Base-by-base conservation (phyloP, 2,329 filamentous ascomycete species). In the Claviceps pazoutovae region DNA sequence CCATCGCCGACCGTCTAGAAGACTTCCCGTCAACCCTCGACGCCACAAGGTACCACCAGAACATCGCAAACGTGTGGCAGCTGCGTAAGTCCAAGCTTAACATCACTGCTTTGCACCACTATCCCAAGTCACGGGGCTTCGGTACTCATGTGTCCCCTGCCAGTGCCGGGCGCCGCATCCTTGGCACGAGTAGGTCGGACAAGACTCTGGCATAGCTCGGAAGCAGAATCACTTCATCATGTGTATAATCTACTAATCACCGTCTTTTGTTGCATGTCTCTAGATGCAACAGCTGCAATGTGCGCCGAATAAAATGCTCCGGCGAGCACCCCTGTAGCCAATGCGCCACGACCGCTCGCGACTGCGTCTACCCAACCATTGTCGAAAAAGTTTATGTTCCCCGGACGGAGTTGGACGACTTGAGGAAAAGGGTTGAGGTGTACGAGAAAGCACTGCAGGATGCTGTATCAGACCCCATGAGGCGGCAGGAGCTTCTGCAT, bases 211-310 rank as follows among this genome's bases (percentile, higher is more conserved):
- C 30, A 34, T 34, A 34, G 30, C 30, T 34, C 30, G 30, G 30
- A 34, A 34, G 30, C 30, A 34, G 30, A 34, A 34, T 34, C 30
- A 34, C 30, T 34, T 34, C 30, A 34, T 34, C 30, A 11, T 34
- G 3, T 34, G 30, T 34, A 4, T 4, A 11, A 34, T 34, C 9
- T 34, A 34, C 30, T 34, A 34, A 34, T 34, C 30, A 11, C 26
- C 9, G 9, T 4, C 3, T 34, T 34, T 11, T 11, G 9, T 34
- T 34, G 30, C 30, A 11, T 34, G 4, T 34, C 30, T 34, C 9
- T 11, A 76, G 74, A 53, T 76, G 74, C 65, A 76, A 77, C 58
- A 70, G 64, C 59, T 77, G 74, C 64, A 77, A 77, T 62, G 59
- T 75, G 46, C 70, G 73, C 45, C 69, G 74, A 53, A 71, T 75